These are phyloP conservation scores for Mycena amicta DNA, from an alignment of 768 basidiomycete species.

Conservation along the genomic window DNA sequence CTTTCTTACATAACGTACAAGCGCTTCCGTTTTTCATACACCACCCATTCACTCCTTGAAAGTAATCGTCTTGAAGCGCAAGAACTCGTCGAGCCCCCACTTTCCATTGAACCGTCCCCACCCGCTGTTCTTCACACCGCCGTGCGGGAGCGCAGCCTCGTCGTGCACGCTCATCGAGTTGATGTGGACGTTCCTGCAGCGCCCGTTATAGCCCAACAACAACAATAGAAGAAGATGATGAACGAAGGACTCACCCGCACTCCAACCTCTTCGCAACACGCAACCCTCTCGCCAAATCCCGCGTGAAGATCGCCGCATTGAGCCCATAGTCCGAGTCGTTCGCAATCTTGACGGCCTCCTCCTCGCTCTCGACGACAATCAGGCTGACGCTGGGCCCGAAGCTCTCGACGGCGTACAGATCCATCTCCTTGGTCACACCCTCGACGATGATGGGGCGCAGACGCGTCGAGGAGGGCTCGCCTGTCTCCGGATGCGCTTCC, in stretches of 20 bases:
- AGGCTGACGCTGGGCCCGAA: conserved; percentile 22
- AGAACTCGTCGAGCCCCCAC: conserved; percentile 20
- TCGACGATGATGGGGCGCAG: conserved; percentile 15
- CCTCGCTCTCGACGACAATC: conserved; percentile 17
- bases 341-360: conserved; percentile 20
- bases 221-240: background rate
- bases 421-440: conserved; percentile 21
- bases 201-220: background rate
- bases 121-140: conserved; percentile 17
- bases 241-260: conserved; percentile 11
- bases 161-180: conserved; percentile 21
- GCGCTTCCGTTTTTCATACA: too few relatives aligned
- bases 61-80: conserved; percentile 18
- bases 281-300: conserved; percentile 14
- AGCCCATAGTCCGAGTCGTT: conserved; percentile 21
- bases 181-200: conserved; percentile 14
- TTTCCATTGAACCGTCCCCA: conserved; percentile 21
- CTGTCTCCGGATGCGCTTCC: conserved; percentile 18
- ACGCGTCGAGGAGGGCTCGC: conserved; percentile 5
- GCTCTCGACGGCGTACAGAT: conserved; percentile 17
- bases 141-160: conserved; percentile 18
- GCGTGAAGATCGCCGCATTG: conserved; percentile 18
- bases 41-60: conserved; percentile 5
- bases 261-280: conserved; percentile 18
- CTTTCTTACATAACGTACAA: too few relatives aligned